Percentiles rank a stretch among this genome's conserved stretches.
phyloP scores from a whole-genome alignment of 495 filamentous ascomycete genomes.

The Xylaria palmicola region DNA sequence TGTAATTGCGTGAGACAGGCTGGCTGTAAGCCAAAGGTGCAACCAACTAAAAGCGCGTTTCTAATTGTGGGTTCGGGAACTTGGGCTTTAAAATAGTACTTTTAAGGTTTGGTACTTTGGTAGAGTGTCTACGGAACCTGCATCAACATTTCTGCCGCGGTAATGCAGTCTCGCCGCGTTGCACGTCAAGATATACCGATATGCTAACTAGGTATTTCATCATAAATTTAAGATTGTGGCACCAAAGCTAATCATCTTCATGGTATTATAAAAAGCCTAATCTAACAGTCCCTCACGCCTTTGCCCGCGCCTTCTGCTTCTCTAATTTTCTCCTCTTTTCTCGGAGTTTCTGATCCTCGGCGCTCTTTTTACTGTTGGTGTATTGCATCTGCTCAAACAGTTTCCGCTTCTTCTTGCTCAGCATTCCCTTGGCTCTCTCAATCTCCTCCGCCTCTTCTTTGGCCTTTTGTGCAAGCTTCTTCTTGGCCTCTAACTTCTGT shows the following conservation, averaged over 20 bases:
- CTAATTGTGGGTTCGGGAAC: conserved; percentile 6
- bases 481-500: conserved; percentile 61
- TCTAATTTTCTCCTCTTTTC: conserved; percentile 88
- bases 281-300: conserved; percentile 31
- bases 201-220: conserved; percentile 13
- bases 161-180: background rate
- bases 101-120: no score
- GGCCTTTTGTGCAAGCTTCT: conserved; percentile 68
- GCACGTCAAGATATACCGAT: background rate
- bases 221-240: background rate
- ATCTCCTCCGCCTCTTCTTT: conserved; percentile 77
- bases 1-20: background rate
- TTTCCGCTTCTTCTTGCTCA: conserved; percentile 88
- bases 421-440: conserved; percentile 88
- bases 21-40: background rate
- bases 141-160: background rate
- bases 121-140: background rate
- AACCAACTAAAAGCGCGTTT: background rate
- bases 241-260: conserved; percentile 2
- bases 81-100: background rate
- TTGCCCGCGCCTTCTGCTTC: conserved; percentile 50
- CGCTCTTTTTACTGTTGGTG: conserved; percentile 79
- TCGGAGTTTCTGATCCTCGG: conserved; percentile 69
- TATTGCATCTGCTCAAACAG: conserved; percentile 89
- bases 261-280: conserved; percentile 30